phyloP scores from a whole-genome alignment of 495 filamentous ascomycete species.

The Umbilicaria muhlenbergii region DNA sequence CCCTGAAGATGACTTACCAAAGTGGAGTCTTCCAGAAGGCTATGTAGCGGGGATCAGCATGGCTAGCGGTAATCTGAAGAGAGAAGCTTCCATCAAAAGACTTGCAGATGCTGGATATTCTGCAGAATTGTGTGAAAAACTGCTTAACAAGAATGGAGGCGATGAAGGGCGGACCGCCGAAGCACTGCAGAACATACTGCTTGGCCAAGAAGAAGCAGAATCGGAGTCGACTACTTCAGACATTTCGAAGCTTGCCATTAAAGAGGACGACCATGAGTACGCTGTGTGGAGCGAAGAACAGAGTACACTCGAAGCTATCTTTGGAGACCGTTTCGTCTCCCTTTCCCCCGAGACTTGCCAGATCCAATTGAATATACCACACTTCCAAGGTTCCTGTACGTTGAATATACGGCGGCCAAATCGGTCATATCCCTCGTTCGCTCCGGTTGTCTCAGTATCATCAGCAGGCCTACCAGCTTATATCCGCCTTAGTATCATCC shows the following conservation, averaged over 20 bases:
- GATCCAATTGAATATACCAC: conserved; percentile 36
- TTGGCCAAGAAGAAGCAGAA: conserved; percentile 17
- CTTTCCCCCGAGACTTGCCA: conserved; percentile 44
- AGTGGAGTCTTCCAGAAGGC: conserved; percentile 77
- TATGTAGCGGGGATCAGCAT: conserved; percentile 81
- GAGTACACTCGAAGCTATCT: conserved; percentile 66
- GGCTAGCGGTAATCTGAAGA: conserved; percentile 59
- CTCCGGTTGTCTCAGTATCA: conserved; percentile 58
- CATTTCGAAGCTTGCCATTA: conserved; percentile 7
- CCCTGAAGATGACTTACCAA: conserved; percentile 85
- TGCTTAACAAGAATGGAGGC: conserved; percentile 47
- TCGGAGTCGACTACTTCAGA: neutral
- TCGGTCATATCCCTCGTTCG: conserved; percentile 47
- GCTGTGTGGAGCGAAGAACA: conserved; percentile 74
- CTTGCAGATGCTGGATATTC: conserved; percentile 73
- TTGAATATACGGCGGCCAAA: conserved; percentile 38
- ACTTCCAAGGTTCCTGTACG: conserved; percentile 19
- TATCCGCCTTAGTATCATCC: conserved; percentile 78
- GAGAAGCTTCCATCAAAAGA: conserved; percentile 67
- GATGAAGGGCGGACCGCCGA: conserved; percentile 73
- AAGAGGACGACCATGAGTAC: conserved; percentile 15
- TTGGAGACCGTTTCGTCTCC: conserved; percentile 42
- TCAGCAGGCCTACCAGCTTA: conserved; percentile 65
- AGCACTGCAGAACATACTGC: conserved; percentile 54
- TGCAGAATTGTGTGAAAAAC: conserved; percentile 59